phyloP scores from a whole-genome alignment of 495 filamentous ascomycete genomes.

The Trichoderma reesei region DNA sequence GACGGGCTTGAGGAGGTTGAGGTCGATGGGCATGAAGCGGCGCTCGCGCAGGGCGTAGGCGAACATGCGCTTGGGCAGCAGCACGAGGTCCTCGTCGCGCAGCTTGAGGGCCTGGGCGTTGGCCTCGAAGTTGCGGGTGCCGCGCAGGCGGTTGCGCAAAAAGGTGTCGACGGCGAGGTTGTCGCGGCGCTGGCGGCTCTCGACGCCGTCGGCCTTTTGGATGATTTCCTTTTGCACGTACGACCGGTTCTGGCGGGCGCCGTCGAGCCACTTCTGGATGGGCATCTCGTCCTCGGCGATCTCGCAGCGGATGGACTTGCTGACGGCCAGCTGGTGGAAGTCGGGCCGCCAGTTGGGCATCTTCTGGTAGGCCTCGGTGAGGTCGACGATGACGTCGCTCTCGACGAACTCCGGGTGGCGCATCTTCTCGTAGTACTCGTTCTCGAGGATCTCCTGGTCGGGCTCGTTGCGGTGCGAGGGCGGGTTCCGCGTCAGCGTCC shows the following conservation, averaged over 20 bases:
- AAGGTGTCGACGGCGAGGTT: constrained; percentile 17
- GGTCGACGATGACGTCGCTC: constrained; percentile 37
- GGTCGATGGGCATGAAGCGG: constrained; percentile 26
- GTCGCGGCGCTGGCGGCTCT: constrained; percentile 9
- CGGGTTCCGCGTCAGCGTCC: constrained; percentile 25
- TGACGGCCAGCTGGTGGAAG: constrained; percentile 18
- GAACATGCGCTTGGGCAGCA: constrained; percentile 30
- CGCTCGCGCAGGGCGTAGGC: constrained; percentile 31
- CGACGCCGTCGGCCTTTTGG: constrained; percentile 21
- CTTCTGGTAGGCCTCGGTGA: constrained; percentile 30
- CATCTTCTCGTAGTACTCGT: constrained; percentile 14
- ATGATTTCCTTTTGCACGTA: constrained; percentile 21
- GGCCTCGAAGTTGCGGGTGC: constrained; percentile 11
- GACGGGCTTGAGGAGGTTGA: constrained; percentile 32
- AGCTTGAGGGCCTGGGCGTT: constrained; percentile 19
- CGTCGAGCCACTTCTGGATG: constrained; percentile 23
- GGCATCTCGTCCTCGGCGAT: constrained; percentile 20
- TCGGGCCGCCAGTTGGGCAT: constrained; percentile 19
- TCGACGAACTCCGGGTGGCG: constrained; percentile 29
- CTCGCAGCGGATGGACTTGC: constrained; percentile 17
- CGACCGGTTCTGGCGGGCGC: constrained; percentile 16
- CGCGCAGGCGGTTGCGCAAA: constrained; percentile 22
- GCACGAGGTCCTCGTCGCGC: constrained; percentile 25
- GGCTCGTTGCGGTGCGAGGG: constrained; percentile 5
- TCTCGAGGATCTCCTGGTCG: constrained; percentile 14